These are phyloP conservation scores for Salix purpurea DNA, from an alignment of 345 rosid species.

Conservation along the genomic window DNA sequence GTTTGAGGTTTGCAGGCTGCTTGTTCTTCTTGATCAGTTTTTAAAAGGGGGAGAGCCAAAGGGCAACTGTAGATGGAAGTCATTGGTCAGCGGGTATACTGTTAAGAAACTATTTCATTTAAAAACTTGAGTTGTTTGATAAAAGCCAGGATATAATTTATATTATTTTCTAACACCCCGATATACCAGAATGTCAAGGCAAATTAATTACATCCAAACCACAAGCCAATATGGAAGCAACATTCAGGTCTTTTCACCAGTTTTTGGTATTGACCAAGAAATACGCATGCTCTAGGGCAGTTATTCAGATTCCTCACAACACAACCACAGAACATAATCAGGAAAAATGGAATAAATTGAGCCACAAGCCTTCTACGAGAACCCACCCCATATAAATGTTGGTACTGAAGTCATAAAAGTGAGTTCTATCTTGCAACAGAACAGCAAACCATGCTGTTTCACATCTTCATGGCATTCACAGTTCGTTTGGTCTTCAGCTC, in stretches of 20 bases:
- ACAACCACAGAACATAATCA: background rate
- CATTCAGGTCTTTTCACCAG: background rate
- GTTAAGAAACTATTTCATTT: too few species aligned
- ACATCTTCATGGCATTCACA: conserved; percentile 1
- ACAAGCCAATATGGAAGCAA: background rate
- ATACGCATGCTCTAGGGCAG: background rate
- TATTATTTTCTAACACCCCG: background rate
- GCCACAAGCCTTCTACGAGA: background rate
- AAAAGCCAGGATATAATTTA: too few species aligned
- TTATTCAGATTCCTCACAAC: background rate
- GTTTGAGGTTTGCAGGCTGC: too few species aligned
- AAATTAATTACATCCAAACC: background rate
- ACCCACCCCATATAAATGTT: background rate
- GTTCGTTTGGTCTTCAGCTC: background rate
- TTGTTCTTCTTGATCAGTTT: too few species aligned
- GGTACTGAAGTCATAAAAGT: background rate
- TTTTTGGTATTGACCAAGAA: background rate
- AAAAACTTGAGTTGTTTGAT: too few species aligned
- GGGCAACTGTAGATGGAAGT: too few species aligned
- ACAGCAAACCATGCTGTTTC: conserved; percentile 4
- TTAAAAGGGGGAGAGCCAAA: too few species aligned
- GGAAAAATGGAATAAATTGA: background rate
- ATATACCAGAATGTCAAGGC: background rate
- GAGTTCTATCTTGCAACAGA: conserved; percentile 1
- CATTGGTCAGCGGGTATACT: too few species aligned